Percentiles rank a stretch among this genome's conserved stretches.
phyloP scores from a whole-genome alignment of 345 rosid species.

The Rhodamnia argentea region DNA sequence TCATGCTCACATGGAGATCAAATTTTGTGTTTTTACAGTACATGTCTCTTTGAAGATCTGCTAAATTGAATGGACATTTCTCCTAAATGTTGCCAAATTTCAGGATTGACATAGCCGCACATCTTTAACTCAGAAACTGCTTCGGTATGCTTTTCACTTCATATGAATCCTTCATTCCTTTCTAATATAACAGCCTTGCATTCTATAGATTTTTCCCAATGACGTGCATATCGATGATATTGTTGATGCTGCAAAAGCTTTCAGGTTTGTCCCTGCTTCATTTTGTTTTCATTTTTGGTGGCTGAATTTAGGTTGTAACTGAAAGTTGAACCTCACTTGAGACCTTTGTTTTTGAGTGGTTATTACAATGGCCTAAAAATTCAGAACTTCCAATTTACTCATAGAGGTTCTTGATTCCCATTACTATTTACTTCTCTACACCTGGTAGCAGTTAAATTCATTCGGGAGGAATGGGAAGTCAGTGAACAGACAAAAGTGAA shows the following conservation, averaged over 20 bases:
- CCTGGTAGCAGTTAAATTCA: background rate
- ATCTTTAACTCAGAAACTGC: background rate
- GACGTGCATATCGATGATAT: constrained; percentile 61
- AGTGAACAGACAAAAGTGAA: background rate
- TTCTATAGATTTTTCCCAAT: constrained; percentile 72
- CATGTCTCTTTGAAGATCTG: background rate
- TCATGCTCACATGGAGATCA: background rate
- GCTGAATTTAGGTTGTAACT: background rate
- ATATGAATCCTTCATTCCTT: background rate
- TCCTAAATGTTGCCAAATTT: background rate
- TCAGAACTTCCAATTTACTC: background rate
- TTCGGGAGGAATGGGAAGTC: background rate
- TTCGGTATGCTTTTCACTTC: background rate
- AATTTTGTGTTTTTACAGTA: background rate
- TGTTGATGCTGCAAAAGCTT: constrained; percentile 57
- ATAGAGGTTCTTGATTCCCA: background rate
- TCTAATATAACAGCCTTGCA: background rate
- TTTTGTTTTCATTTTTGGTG: background rate
- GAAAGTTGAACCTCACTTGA: background rate
- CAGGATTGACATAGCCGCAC: background rate
- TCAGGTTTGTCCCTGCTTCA: constrained; percentile 37
- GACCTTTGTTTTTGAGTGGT: background rate
- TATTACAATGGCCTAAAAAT: background rate
- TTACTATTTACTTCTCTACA: background rate
- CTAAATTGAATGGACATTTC: background rate